phyloP scores from a whole-genome alignment of 2,329 filamentous ascomycete species.

The Neonectria magnoliae region DNA sequence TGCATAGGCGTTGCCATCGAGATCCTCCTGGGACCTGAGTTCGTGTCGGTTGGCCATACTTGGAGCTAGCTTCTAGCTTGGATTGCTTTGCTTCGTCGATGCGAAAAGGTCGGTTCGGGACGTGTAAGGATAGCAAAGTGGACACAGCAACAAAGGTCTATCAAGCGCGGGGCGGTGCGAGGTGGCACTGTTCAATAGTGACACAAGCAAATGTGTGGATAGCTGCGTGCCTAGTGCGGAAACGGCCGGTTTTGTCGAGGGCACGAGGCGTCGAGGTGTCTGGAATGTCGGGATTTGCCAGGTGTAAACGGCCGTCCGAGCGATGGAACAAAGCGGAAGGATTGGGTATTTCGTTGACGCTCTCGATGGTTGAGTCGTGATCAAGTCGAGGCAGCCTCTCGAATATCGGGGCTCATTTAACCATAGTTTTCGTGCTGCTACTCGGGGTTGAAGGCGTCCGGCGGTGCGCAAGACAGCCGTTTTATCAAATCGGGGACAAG shows the following conservation, averaged over 20 bases:
- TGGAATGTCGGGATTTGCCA: background rate
- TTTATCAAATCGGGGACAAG: background rate
- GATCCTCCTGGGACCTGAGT: slow-evolving; percentile 42
- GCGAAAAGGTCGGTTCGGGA: background rate
- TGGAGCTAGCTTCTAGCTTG: background rate
- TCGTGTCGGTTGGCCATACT: slow-evolving; percentile 45
- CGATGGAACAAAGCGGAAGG: slow-evolving; percentile 4
- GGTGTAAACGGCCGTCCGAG: slow-evolving; percentile 1
- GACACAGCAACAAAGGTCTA: background rate
- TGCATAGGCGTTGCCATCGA: slow-evolving; percentile 44
- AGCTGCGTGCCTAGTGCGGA: slow-evolving; percentile 2
- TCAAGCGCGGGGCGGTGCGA: background rate
- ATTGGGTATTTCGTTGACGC: slow-evolving; percentile 20
- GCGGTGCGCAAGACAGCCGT: background rate
- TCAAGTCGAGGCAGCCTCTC: slow-evolving; percentile 21
- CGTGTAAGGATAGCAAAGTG: background rate
- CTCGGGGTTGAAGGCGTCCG: background rate
- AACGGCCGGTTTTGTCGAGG: background rate
- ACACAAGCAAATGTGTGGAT: background rate
- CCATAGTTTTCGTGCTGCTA: slow-evolving; percentile 26
- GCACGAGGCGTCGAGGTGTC: background rate
- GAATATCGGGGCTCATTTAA: slow-evolving; percentile 28
- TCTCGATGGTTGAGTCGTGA: slow-evolving; percentile 29
- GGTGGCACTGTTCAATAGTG: background rate
- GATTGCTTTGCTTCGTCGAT: background rate